Conservation (phyloP, 305 asterid species). For the Fraxinus sp. region DNA sequence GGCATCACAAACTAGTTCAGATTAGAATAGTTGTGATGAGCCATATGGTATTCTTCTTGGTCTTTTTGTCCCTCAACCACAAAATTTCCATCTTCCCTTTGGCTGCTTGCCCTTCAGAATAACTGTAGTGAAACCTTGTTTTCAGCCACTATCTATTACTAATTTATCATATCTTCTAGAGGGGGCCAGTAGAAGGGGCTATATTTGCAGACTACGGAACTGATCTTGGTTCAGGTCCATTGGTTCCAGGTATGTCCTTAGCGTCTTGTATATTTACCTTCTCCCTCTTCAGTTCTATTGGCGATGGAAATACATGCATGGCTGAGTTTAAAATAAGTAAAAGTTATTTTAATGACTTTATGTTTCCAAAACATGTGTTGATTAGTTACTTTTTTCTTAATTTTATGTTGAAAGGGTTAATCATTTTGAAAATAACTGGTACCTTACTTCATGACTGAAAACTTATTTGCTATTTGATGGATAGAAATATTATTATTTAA, state of each 20-base stretch:
- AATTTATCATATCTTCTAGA: conserved; percentile 44
- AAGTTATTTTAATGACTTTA: not conserved
- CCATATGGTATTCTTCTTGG: not conserved
- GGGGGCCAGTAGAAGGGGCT: conserved; percentile 82
- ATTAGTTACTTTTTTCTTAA: not conserved
- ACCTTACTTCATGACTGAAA: not conserved
- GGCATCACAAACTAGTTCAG: not conserved
- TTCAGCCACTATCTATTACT: not conserved
- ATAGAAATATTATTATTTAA: not conserved
- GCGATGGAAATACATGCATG: not conserved
- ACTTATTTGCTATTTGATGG: not conserved
- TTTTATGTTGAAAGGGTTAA: not conserved
- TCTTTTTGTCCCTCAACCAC: conserved; percentile 10
- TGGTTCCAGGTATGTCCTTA: conserved; percentile 63
- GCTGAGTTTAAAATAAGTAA: not conserved
- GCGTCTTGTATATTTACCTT: not conserved
- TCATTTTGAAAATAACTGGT: not conserved
- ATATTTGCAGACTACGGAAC: conserved; percentile 93
- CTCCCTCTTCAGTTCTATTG: not conserved
- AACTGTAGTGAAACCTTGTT: not conserved
- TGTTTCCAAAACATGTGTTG: not conserved
- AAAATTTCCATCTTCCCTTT: not conserved
- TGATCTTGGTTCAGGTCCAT: conserved; percentile 87
- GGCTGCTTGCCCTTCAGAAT: not conserved
- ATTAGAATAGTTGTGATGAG: not conserved